phyloP scores from a whole-genome alignment of 164 flowering plant species.

The Vitis cinerea region DNA sequence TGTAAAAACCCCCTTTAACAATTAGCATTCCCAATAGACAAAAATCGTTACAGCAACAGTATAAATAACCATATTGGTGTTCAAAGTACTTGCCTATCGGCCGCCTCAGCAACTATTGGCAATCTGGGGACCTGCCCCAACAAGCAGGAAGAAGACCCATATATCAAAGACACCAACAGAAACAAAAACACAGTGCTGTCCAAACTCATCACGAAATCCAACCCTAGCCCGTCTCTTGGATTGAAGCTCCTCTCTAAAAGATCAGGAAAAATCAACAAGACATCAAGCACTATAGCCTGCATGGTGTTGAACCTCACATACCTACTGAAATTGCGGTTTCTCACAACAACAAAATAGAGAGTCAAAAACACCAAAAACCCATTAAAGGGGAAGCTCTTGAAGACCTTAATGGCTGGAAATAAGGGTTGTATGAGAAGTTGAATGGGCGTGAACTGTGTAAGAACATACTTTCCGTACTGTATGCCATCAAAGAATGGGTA shows the following conservation, averaged over 20 bases:
- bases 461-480: slow-evolving; percentile 83
- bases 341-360: slow-evolving; percentile 85
- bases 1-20: too few species aligned
- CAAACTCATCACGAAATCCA: slow-evolving; percentile 91
- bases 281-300: slow-evolving; percentile 97
- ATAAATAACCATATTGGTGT: slow-evolving; percentile 7
- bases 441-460: slow-evolving; percentile 73
- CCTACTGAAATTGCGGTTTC: slow-evolving; percentile 80
- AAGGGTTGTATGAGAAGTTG: slow-evolving; percentile 70
- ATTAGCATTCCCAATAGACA: background rate
- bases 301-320: slow-evolving; percentile 95
- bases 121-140: slow-evolving; percentile 87
- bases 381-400: slow-evolving; percentile 90
- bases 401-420: slow-evolving; percentile 73
- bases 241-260: slow-evolving; percentile 75
- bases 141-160: slow-evolving; percentile 81
- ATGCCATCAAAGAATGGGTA: slow-evolving; percentile 94
- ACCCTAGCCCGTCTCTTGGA: slow-evolving; percentile 73
- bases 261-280: slow-evolving; percentile 88
- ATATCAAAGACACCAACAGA: slow-evolving; percentile 74
- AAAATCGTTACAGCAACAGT: background rate
- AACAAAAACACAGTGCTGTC: slow-evolving; percentile 93
- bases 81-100: slow-evolving; percentile 89
- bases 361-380: slow-evolving; percentile 79
- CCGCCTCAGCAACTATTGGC: slow-evolving; percentile 98